Evolutionary conservation across 495 filamentous ascomycete genomes (phyloP).

Genomic region (Immersiella caudata): DNA sequence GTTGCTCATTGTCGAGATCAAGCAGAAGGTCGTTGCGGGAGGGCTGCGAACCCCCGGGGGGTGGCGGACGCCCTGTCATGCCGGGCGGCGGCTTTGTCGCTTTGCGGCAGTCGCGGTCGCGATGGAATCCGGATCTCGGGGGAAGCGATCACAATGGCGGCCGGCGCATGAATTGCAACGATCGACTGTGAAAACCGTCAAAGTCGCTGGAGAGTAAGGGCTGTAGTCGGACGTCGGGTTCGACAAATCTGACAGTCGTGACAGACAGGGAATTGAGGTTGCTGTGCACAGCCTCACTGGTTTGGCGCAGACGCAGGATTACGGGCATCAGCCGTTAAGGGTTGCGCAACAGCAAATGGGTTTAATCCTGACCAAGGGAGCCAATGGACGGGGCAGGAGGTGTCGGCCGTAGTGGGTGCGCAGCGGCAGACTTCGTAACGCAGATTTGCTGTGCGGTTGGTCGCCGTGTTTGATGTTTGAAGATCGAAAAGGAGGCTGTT

Average conservation of each 20-base stretch:
- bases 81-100: conserved; percentile 35
- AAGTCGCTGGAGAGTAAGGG: neutral
- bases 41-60: conserved; percentile 57
- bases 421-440: neutral
- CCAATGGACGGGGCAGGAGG: conserved; percentile 8
- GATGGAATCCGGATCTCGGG: conserved; percentile 35
- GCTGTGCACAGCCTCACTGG: conserved; percentile 41
- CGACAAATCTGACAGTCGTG: neutral
- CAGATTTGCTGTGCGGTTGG: conserved; percentile 13
- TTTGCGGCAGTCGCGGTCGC: conserved; percentile 39
- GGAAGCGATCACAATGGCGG: conserved; percentile 12
- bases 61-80: conserved; percentile 71
- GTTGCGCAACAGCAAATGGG: conserved; percentile 4
- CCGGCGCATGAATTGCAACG: conserved; percentile 19
- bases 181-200: neutral
- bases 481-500: conserved; percentile 19
- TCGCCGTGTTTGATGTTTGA: conserved; percentile 23
- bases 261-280: neutral
- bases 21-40: conserved; percentile 71
- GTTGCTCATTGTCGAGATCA: conserved; percentile 70
- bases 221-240: neutral
- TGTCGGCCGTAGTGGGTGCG: conserved; percentile 3
- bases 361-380: neutral
- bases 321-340: conserved; percentile 18
- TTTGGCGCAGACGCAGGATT: conserved; percentile 32